Conservation (phyloP, 2,329 filamentous ascomycete genomes). For the Exophiala sp. region DNA sequence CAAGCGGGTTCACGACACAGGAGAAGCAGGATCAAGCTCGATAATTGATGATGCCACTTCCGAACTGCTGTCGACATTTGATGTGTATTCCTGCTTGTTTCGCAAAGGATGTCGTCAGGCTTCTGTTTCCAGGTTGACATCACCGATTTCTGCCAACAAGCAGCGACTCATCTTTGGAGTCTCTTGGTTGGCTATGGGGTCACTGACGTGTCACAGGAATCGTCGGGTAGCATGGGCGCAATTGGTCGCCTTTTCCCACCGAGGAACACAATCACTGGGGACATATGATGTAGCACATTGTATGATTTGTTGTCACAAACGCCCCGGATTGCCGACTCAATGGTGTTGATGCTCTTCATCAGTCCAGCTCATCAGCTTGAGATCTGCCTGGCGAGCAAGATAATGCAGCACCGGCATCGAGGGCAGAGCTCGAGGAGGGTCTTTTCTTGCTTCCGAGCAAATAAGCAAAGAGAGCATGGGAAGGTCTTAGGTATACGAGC, state of each 20-base stretch:
- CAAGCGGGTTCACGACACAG: too few relatives aligned
- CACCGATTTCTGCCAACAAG: not conserved
- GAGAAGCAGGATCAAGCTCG: too few relatives aligned
- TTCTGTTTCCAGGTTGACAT: not conserved
- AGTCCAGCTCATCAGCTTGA: slow-evolving; percentile 5
- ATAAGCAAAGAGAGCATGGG: slow-evolving; percentile 1
- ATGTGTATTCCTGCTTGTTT: too few relatives aligned
- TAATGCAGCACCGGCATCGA: slow-evolving; percentile 8
- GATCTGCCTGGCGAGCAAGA: slow-evolving; percentile 8
- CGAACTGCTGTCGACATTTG: too few relatives aligned
- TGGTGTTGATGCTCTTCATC: not conserved
- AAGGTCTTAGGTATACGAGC: too few relatives aligned
- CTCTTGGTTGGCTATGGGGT: slow-evolving; percentile 4
- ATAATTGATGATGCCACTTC: too few relatives aligned
- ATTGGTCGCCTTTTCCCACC: slow-evolving; percentile 11
- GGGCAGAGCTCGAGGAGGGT: slow-evolving; percentile 5
- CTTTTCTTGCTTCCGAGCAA: slow-evolving; percentile 6
- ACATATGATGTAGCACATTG: slow-evolving; percentile 5
- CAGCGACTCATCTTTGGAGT: not conserved
- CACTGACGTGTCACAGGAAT: slow-evolving; percentile 20
- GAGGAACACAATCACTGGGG: slow-evolving; percentile 7
- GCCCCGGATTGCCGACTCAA: slow-evolving; percentile 3
- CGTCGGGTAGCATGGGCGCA: slow-evolving; percentile 1
- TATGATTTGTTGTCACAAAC: slow-evolving; percentile 16
- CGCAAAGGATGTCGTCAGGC: not conserved